Conservation (phyloP, 2,329 filamentous ascomycete genomes). For the Ceratocystiopsis sp. region DNA sequence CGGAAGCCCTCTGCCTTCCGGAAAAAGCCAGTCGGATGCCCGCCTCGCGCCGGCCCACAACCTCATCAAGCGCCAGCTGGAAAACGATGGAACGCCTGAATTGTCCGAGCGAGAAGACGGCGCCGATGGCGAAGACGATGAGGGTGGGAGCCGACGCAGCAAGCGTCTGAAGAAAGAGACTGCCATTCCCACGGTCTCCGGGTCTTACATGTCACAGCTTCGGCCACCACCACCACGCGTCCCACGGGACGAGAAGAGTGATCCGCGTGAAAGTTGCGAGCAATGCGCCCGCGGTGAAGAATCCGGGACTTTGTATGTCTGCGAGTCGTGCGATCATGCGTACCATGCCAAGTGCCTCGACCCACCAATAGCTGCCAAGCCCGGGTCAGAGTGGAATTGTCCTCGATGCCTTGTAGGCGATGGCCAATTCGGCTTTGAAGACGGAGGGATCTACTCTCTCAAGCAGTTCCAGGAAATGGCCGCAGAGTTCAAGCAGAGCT, state of each 20-base stretch:
- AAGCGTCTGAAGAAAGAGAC: constrained; percentile 78
- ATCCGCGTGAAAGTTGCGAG: constrained; percentile 55
- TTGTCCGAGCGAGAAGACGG: constrained; percentile 26
- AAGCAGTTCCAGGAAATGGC: constrained; percentile 95
- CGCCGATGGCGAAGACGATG: constrained; percentile 39
- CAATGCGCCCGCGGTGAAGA: constrained; percentile 70
- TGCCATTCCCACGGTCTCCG: constrained; percentile 75
- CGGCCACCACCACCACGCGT: constrained; percentile 60
- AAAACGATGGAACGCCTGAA: constrained; percentile 33
- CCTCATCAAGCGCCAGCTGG: constrained; percentile 58
- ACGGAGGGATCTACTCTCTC: constrained; percentile 87
- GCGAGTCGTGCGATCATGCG: constrained; percentile 80
- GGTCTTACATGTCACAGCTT: constrained; percentile 91
- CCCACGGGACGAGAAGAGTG: constrained; percentile 32
- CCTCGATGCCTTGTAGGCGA: constrained; percentile 89
- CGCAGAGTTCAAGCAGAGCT: constrained; percentile 82
- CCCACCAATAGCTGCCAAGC: constrained; percentile 59
- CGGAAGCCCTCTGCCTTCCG: constrained; percentile 44
- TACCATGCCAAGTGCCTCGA: constrained; percentile 83
- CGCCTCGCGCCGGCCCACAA: constrained; percentile 39
- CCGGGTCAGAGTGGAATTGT: constrained; percentile 89
- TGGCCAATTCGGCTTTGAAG: constrained; percentile 92
- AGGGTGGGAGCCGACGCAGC: constrained; percentile 60
- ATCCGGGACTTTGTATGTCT: constrained; percentile 51
- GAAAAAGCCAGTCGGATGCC: constrained; percentile 48